phyloP scores from a whole-genome alignment of 768 basidiomycete genomes.

The Mycena indigotica region DNA sequence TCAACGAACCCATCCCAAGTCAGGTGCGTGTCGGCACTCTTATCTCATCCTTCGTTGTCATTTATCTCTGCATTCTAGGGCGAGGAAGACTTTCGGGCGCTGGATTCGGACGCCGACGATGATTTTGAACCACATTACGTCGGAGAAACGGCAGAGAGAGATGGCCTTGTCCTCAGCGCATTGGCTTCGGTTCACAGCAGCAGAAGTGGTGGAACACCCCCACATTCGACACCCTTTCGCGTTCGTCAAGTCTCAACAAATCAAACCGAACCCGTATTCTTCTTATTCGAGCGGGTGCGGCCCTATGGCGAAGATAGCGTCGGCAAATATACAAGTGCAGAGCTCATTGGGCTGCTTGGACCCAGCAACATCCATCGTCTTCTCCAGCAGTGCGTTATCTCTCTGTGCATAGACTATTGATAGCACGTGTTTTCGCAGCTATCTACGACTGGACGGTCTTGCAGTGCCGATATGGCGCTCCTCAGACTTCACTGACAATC shows the following conservation, averaged over 20 bases:
- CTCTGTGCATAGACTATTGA: no score
- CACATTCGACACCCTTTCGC: conserved; percentile 18
- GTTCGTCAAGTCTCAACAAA: conserved; percentile 23
- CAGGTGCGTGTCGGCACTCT: not conserved
- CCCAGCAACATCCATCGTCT: conserved; percentile 21
- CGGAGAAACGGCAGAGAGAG: conserved; percentile 20
- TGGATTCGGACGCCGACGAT: conserved; percentile 23
- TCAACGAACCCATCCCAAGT: not conserved
- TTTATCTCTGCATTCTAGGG: conserved; percentile 1
- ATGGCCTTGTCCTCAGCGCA: conserved; percentile 18
- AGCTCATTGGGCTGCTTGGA: conserved; percentile 21
- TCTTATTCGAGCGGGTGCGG: conserved; percentile 21
- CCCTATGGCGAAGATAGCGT: conserved; percentile 22
- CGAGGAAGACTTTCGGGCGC: conserved; percentile 14
- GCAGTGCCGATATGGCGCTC: conserved; percentile 22
- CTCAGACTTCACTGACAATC: conserved; percentile 20
- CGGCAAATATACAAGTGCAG: conserved; percentile 22
- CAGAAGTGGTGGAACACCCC: conserved; percentile 17
- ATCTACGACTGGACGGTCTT: conserved; percentile 19
- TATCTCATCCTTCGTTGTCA: not conserved
- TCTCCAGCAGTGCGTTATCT: conserved; percentile 18
- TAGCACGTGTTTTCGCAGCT: conserved; percentile 11
- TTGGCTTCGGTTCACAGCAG: conserved; percentile 18
- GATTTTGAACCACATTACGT: conserved; percentile 24
- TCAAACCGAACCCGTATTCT: conserved; percentile 21